These are phyloP conservation scores for Neoascochyta sp. DNA, from an alignment of 2,329 filamentous ascomycete genomes.

Conservation along the genomic window DNA sequence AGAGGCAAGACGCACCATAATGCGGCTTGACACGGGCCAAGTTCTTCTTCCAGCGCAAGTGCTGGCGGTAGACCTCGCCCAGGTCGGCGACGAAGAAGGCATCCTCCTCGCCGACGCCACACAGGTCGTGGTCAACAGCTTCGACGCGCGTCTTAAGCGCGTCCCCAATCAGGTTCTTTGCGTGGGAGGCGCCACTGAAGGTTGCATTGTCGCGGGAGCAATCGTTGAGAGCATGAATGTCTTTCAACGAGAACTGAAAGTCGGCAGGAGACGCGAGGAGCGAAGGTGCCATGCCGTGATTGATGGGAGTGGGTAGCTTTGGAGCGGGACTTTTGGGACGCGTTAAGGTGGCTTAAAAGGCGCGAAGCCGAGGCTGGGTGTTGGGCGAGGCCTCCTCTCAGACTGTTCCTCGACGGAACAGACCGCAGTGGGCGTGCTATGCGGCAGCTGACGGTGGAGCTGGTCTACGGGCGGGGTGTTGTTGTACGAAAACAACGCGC, in stretches of 20 bases:
- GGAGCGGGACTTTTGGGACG: slow-evolving; percentile 20
- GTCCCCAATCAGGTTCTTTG: slow-evolving; percentile 80
- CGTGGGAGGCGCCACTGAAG: slow-evolving; percentile 50
- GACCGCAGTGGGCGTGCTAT: slow-evolving; percentile 97
- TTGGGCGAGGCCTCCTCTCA: slow-evolving; percentile 85
- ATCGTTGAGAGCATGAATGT: slow-evolving; percentile 27
- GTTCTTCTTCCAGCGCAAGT: slow-evolving; percentile 95
- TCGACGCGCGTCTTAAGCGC: slow-evolving; percentile 83
- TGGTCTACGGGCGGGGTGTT: slow-evolving; percentile 51
- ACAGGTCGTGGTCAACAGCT: slow-evolving; percentile 79
- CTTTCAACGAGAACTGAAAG: slow-evolving; percentile 41
- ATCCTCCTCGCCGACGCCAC: slow-evolving; percentile 90
- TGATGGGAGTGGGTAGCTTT: slow-evolving; percentile 15
- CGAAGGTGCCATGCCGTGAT: slow-evolving; percentile 69
- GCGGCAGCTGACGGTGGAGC: slow-evolving; percentile 91
- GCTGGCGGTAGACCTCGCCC: slow-evolving; percentile 97
- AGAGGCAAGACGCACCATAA: slow-evolving; percentile 66
- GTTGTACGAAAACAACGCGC: slow-evolving; percentile 44
- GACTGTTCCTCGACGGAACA: slow-evolving; percentile 99
- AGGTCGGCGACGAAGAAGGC: slow-evolving; percentile 98
- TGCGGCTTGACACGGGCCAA: slow-evolving; percentile 90
- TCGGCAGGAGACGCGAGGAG: slow-evolving; percentile 51
- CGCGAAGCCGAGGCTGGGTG: slow-evolving; percentile 84
- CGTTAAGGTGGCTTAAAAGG: slow-evolving; percentile 95
- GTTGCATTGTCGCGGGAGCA: slow-evolving; percentile 34